Evolutionary conservation across 768 basidiomycete species (phyloP).

Genomic region (Lentinula aciculospora): DNA sequence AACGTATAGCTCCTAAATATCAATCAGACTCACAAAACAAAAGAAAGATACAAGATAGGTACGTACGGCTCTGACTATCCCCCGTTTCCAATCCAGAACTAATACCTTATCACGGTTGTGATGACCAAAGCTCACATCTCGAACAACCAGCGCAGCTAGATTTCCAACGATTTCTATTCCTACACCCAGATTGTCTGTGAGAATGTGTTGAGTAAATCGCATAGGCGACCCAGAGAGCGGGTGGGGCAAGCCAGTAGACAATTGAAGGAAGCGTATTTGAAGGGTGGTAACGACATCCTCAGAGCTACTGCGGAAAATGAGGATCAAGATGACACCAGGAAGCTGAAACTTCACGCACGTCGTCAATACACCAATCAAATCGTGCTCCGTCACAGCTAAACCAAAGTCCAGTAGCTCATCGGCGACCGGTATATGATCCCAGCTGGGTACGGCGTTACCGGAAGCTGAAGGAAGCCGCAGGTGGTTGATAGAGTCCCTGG

Average conservation of each 20-base stretch:
- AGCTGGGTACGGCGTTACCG: not conserved
- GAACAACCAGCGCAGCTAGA: not conserved
- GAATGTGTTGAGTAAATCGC: not conserved
- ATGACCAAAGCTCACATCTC: not conserved
- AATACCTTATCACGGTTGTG: constrained; percentile 1
- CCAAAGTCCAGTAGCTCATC: constrained; percentile 4
- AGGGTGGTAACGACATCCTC: not conserved
- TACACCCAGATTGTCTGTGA: not conserved
- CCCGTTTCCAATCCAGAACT: constrained; percentile 3
- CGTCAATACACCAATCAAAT: constrained; percentile 6
- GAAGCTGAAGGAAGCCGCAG: not conserved
- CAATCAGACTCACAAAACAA: not conserved
- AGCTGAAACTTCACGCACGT: not conserved
- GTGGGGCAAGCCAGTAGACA: constrained; percentile 6
- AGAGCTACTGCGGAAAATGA: not conserved
- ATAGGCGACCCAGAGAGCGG: constrained; percentile 1
- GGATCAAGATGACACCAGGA: not conserved
- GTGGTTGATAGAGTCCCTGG: not conserved
- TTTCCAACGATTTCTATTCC: constrained; percentile 8
- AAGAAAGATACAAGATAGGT: not conserved
- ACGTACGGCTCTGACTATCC: constrained; percentile 4
- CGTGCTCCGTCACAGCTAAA: constrained; percentile 2
- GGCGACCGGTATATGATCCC: not conserved
- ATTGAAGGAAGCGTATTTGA: constrained; percentile 1
- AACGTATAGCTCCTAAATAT: not conserved